Conservation (phyloP, 306 rosid genomes). For the Acacia melanoxylon region DNA sequence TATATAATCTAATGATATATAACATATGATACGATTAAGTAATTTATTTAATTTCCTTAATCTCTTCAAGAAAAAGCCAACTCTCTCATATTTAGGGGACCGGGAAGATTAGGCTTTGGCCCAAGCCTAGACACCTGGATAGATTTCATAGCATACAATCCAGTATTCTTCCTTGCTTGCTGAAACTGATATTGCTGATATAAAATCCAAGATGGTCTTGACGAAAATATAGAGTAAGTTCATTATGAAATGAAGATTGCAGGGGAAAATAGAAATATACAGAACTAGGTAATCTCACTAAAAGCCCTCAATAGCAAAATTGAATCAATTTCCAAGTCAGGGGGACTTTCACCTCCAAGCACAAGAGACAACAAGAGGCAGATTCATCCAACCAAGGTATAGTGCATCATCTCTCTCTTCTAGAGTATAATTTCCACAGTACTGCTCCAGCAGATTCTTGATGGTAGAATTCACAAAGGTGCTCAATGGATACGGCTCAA, state of each 20-base stretch:
- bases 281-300: conserved; percentile 30
- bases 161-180: conserved; percentile 22
- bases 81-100: too few relatives aligned
- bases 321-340: conserved; percentile 20
- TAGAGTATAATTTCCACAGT: conserved; percentile 73
- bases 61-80: too few relatives aligned
- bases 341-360: conserved; percentile 72
- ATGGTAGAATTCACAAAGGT: conserved; percentile 77
- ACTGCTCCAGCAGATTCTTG: conserved; percentile 66
- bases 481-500: conserved; percentile 74
- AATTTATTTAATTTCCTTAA: too few relatives aligned
- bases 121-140: background rate
- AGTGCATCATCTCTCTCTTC: conserved; percentile 83
- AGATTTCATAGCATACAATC: conserved; percentile 32
- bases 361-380: conserved; percentile 62
- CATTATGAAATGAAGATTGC: conserved; percentile 22
- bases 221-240: conserved; percentile 27
- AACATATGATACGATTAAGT: too few relatives aligned
- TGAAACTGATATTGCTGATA: conserved; percentile 24
- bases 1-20: too few relatives aligned
- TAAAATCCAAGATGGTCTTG: conserved; percentile 23
- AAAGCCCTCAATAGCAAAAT: conserved; percentile 33
- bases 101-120: background rate
- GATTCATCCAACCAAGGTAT: conserved; percentile 84
- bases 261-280: conserved; percentile 5